Evolutionary conservation across 768 basidiomycete genomes (phyloP).

Genomic region (Pleurotus tuber-regium): DNA sequence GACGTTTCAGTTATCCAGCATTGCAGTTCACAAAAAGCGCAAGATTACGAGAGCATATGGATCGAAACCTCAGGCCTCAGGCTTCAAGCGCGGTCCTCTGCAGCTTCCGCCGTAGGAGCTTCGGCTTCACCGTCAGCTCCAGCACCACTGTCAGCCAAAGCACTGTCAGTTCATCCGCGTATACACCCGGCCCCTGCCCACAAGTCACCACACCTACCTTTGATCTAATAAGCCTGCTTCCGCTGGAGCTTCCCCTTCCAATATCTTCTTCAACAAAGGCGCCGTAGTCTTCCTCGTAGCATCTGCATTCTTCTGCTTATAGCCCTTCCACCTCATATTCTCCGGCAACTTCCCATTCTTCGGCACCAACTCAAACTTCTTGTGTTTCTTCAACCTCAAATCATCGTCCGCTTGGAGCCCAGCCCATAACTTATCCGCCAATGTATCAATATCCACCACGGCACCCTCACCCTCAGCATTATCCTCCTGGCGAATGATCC

Average conservation of each 20-base stretch:
- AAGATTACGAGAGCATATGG: too few species aligned
- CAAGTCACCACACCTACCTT: too few species aligned
- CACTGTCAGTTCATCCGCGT: too few species aligned
- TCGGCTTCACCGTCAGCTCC: neutral
- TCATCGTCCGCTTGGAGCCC: slow-evolving; percentile 58
- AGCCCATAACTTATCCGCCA: slow-evolving; percentile 50
- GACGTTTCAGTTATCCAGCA: too few species aligned
- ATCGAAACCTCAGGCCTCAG: slow-evolving; percentile 1
- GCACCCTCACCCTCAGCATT: slow-evolving; percentile 8
- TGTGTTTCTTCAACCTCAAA: slow-evolving; percentile 50
- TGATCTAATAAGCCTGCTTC: too few species aligned
- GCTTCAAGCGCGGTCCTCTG: neutral
- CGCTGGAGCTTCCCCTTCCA: too few species aligned
- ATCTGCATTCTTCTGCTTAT: slow-evolving; percentile 62
- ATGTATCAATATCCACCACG: slow-evolving; percentile 29
- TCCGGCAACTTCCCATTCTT: slow-evolving; percentile 28
- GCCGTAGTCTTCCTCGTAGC: slow-evolving; percentile 68
- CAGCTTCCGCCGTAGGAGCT: neutral
- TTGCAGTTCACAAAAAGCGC: too few species aligned
- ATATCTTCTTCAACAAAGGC: slow-evolving; percentile 58
- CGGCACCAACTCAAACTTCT: slow-evolving; percentile 34
- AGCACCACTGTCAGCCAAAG: too few species aligned
- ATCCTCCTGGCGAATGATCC: slow-evolving; percentile 51
- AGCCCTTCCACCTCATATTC: slow-evolving; percentile 45
- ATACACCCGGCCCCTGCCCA: too few species aligned